Evolutionary conservation across 164 flowering plant species (phyloP).

Genomic region (Vitis vinifera): DNA sequence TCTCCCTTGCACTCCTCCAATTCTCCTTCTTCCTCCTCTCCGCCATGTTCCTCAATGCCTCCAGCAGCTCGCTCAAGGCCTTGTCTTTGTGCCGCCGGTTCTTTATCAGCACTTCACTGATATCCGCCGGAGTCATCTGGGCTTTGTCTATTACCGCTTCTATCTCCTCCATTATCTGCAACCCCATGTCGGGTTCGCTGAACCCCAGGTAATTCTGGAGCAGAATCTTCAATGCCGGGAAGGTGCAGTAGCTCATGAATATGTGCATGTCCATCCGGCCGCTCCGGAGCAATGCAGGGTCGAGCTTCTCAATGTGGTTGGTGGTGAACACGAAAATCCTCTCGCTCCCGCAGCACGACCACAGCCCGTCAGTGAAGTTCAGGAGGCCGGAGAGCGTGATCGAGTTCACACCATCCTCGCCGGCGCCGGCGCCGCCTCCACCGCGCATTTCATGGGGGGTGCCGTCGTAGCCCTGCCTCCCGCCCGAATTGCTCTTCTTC

Average conservation of each 20-base stretch:
- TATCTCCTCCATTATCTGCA: conserved; percentile 31
- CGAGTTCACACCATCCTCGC: conserved; percentile 42
- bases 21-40: conserved; percentile 23
- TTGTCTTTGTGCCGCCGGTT: conserved; percentile 48
- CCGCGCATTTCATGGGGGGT: conserved; percentile 9
- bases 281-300: conserved; percentile 79
- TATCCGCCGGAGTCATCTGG: conserved; percentile 86
- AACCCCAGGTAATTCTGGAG: conserved; percentile 63
- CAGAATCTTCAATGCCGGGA: conserved; percentile 60
- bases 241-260: conserved; percentile 67
- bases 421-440: conserved; percentile 14
- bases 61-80: conserved; percentile 58
- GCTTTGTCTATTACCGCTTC: conserved; percentile 44
- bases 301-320: conserved; percentile 87
- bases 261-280: conserved; percentile 95
- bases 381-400: conserved; percentile 80
- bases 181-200: conserved; percentile 35
- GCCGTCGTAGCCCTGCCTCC: conserved; percentile 13
- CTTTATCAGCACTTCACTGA: conserved; percentile 82
- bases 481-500: conserved; percentile 15
- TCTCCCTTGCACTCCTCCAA: conserved; percentile 14
- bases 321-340: conserved; percentile 91
- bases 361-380: conserved; percentile 88
- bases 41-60: conserved; percentile 42
- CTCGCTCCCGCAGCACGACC: conserved; percentile 95